Evolutionary conservation across 2,329 filamentous ascomycete genomes (phyloP).

Genomic region (Ophiostoma novo-ulmi): DNA sequence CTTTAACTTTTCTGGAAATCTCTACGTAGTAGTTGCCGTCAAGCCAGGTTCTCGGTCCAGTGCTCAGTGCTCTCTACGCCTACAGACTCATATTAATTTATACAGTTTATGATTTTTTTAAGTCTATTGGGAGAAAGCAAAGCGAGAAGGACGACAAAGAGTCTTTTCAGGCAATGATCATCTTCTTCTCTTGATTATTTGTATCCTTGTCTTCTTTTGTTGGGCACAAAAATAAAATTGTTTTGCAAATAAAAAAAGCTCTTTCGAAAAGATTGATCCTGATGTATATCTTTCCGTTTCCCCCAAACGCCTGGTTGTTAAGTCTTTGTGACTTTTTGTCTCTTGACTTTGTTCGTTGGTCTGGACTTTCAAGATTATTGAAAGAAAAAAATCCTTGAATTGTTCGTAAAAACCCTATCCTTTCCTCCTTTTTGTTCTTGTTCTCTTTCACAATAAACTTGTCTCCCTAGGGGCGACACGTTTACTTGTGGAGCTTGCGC

Average conservation of each 20-base stretch:
- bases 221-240: conserved; percentile 15
- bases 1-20: neutral
- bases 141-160: neutral
- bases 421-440: conserved; percentile 6
- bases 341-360: conserved; percentile 13
- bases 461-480: conserved; percentile 10
- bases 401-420: conserved; percentile 17
- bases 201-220: neutral
- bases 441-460: neutral
- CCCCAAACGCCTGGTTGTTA: conserved; percentile 20
- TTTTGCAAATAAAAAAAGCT: conserved; percentile 16
- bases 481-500: conserved; percentile 98
- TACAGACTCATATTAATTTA: neutral
- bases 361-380: conserved; percentile 15
- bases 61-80: no score
- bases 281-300: conserved; percentile 12
- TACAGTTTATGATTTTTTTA: neutral
- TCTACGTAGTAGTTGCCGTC: no score
- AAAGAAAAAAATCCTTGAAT: conserved; percentile 14
- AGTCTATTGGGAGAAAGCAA: conserved; percentile 9
- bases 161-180: neutral
- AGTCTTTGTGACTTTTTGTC: conserved; percentile 5
- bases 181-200: neutral
- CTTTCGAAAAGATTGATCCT: conserved; percentile 12
- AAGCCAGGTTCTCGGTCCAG: no score